Percentiles rank a stretch among this genome's conserved stretches.
Conservation (phyloP, 2,329 filamentous ascomycete species). For the Macrophomina pseudophaseolina region DNA sequence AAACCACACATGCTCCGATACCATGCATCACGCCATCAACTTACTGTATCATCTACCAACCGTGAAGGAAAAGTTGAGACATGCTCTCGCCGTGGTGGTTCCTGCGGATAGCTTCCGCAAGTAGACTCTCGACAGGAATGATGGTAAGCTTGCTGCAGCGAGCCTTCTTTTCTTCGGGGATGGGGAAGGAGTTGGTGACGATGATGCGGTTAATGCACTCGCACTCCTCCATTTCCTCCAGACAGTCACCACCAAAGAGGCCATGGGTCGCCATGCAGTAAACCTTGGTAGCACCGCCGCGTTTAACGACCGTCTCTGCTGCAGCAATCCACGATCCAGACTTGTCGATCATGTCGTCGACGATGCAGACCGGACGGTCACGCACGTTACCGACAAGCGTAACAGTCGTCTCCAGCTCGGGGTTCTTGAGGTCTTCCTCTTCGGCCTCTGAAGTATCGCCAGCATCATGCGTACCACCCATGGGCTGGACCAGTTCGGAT, state of each 20-base stretch:
- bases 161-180: conserved; percentile 73
- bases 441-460: conserved; percentile 88
- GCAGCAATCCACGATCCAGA: conserved; percentile 96
- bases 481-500: conserved; percentile 62
- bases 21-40: conserved; percentile 12
- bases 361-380: conserved; percentile 86
- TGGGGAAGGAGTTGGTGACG: conserved; percentile 97
- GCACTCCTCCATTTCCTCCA: conserved; percentile 89
- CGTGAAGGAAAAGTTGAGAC: conserved; percentile 55
- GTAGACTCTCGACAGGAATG: conserved; percentile 83
- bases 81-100: conserved; percentile 96
- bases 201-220: conserved; percentile 93
- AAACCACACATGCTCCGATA: not conserved
- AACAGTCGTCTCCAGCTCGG: conserved; percentile 88
- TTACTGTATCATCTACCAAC: conserved; percentile 28
- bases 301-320: conserved; percentile 94
- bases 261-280: conserved; percentile 98
- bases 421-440: conserved; percentile 83
- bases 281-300: conserved; percentile 87
- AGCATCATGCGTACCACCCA: conserved; percentile 85
- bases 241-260: conserved; percentile 86
- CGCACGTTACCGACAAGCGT: conserved; percentile 96
- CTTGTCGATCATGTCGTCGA: conserved; percentile 99
- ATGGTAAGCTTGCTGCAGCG: conserved; percentile 83
- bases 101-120: conserved; percentile 90